Base-by-base conservation (phyloP, 768 basidiomycete species). In the Mycena pura region DNA sequence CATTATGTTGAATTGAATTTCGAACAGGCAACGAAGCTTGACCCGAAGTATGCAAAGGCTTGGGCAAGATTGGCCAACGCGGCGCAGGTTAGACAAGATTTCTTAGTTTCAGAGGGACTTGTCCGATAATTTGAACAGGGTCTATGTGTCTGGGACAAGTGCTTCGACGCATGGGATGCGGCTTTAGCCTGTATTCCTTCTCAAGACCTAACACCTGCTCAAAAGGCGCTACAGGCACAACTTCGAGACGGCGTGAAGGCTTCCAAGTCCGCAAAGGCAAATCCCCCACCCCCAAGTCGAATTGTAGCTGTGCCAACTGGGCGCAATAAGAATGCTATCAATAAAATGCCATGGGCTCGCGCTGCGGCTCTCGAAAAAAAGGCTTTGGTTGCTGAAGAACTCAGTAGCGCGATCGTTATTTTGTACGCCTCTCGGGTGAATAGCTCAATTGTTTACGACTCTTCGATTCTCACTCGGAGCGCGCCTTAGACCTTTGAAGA, bases 11-110 rank as follows among this genome's bases (percentile, higher is more conserved):
- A 29, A 21, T n/a, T n/a, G 38, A 7, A 22, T 15, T 2, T 5
- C n/a, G 6, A 3, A 28, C 43, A 78, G 79, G 79, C 80, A 11
- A 77, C 74, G 9, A 66, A 75, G 29, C 64, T 80, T n/a, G 79
- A 82, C 61, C 75, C 80, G 6, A 68, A 61, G 3, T 82, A 79
- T 50, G 70, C 73, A 4, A 82, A 82, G 63, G 80, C 72, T 27
- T 81, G 79, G 78, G 73, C 72, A 27, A 71, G 82, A 49, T 68
- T 79, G 15, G 81, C 74, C 14, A 69, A 73, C 21, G 79, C 73
- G 21, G 39, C 57, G 9, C 29, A 53, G 66, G 34, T 67, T 68
- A 32, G 76, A 76, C 27, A 55, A 58, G 7, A 27, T 40, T 31
- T 31, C 43, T 17, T 17, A 19, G 21, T 19, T 31, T 13, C 22